phyloP scores from a whole-genome alignment of 164 flowering plant genomes.

The Paratinospora sagittata region DNA sequence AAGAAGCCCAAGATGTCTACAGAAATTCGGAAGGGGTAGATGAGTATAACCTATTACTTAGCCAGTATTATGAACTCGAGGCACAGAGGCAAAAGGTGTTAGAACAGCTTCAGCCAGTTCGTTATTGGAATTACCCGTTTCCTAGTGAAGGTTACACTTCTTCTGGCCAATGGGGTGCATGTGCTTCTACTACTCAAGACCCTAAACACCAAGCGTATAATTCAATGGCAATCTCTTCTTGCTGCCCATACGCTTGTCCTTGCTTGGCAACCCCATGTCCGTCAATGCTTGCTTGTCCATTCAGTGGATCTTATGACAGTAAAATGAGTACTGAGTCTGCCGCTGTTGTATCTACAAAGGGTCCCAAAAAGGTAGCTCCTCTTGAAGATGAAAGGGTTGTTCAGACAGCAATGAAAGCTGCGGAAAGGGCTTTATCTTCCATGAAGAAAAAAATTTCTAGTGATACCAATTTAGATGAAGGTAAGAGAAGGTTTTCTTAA shows the following conservation, averaged over 20 bases:
- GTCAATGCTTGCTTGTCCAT: constrained; percentile 28
- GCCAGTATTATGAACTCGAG: constrained; percentile 69
- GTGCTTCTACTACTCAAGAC: constrained; percentile 12
- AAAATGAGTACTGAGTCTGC: constrained; percentile 16
- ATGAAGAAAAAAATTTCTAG: constrained; percentile 22
- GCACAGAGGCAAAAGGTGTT: constrained; percentile 54
- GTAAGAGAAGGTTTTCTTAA: constrained; percentile 19
- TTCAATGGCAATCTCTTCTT: constrained; percentile 23
- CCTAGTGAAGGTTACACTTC: constrained; percentile 22
- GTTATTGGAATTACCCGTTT: constrained; percentile 35
- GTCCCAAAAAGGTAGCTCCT: constrained; percentile 11
- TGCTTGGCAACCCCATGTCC: constrained; percentile 31
- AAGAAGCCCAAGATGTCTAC: constrained; percentile 19
- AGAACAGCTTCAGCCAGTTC: constrained; percentile 51
- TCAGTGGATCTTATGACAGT: constrained; percentile 22
- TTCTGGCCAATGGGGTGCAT: constrained; percentile 21
- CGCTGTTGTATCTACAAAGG: constrained; percentile 2
- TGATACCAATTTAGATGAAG: constrained; percentile 23
- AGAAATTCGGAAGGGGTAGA: constrained; percentile 25
- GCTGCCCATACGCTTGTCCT: constrained; percentile 39
- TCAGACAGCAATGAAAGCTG: constrained; percentile 50
- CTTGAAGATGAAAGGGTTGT: constrained; percentile 26
- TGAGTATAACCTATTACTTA: constrained; percentile 44
- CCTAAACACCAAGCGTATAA: constrained; percentile 24
- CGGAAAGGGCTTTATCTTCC: constrained; percentile 53